Percentiles rank a stretch among this genome's conserved stretches.
Conservation (phyloP, 345 rosid genomes). For the Eucalyptus grandis region DNA sequence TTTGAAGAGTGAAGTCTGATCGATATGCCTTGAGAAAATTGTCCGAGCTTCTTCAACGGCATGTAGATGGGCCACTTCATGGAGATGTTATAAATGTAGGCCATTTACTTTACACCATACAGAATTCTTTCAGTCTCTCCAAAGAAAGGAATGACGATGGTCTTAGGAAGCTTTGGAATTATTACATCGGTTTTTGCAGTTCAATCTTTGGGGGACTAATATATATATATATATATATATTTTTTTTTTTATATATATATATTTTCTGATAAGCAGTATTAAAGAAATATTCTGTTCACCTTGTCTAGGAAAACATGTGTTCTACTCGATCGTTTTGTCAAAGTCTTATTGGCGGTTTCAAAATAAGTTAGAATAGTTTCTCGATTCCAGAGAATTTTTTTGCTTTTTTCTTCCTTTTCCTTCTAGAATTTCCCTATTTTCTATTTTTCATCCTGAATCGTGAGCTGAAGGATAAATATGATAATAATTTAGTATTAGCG, state of each 20-base stretch:
- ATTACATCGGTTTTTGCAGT: background rate
- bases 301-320: background rate
- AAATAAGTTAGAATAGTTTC: background rate
- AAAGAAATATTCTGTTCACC: background rate
- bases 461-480: background rate
- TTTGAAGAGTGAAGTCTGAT: constrained; percentile 8
- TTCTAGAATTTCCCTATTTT: background rate
- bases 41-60: constrained; percentile 13
- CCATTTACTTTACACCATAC: no score
- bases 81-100: no score
- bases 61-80: background rate
- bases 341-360: background rate
- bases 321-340: background rate
- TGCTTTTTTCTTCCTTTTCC: background rate
- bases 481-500: background rate
- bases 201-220: background rate
- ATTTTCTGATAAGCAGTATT: background rate
- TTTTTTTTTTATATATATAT: background rate
- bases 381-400: background rate
- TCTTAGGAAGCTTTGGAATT: background rate
- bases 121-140: no score
- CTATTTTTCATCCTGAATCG: background rate
- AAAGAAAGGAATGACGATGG: background rate
- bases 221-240: no score
- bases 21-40: constrained; percentile 35